phyloP scores from a whole-genome alignment of 208 protist species.

The Leishmania tarentolae region DNA sequence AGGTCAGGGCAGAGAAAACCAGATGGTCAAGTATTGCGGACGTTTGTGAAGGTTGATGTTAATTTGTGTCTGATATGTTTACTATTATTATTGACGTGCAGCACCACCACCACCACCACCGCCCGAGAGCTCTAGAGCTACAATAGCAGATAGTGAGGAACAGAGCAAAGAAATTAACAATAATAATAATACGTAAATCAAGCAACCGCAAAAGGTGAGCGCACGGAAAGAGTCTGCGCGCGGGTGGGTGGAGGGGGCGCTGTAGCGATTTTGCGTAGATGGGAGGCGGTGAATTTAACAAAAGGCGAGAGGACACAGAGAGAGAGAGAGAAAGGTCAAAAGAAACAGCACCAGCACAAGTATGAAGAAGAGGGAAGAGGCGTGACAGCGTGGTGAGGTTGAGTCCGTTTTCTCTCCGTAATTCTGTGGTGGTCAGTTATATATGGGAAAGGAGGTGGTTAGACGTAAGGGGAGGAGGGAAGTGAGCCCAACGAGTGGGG shows the following conservation, averaged over 20 bases:
- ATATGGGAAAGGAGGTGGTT: not conserved
- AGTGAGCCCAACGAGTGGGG: not conserved
- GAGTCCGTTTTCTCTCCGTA: not conserved
- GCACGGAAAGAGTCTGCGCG: too few relatives aligned
- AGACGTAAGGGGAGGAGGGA: not conserved
- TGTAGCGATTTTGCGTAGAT: too few relatives aligned
- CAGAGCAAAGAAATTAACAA: not conserved
- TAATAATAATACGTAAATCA: slow-evolving; percentile 3
- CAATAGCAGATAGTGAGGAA: not conserved
- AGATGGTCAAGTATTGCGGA: not conserved
- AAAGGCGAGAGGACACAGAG: not conserved
- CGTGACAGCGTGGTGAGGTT: not conserved
- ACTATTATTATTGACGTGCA: not conserved
- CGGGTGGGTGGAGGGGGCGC: too few relatives aligned
- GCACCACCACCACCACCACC: not conserved
- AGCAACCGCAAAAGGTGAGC: slow-evolving; percentile 1
- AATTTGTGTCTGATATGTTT: not conserved
- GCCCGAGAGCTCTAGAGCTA: not conserved
- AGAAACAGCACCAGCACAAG: not conserved
- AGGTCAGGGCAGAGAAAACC: not conserved
- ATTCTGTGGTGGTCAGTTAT: not conserved
- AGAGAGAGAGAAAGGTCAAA: too few relatives aligned
- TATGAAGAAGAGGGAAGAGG: not conserved
- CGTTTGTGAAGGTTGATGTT: not conserved
- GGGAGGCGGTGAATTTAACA: not conserved